Conservation (phyloP, 345 rosid species). For the Pugionium cornutum region DNA sequence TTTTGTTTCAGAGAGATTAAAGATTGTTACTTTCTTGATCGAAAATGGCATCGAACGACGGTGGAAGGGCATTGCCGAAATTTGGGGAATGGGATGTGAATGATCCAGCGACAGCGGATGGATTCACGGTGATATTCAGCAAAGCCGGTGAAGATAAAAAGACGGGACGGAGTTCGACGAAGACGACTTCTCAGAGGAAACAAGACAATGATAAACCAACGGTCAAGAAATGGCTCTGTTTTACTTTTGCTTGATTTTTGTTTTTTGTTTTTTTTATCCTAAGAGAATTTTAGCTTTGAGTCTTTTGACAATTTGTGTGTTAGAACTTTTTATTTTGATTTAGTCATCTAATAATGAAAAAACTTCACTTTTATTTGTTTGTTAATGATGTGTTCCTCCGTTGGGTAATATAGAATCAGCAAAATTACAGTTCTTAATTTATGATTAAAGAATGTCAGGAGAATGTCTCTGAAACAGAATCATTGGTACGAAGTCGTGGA, state of each 20-base stretch:
- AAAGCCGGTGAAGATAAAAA: slow-evolving; percentile 52
- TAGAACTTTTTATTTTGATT: background rate
- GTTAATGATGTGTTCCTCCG: background rate
- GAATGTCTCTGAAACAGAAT: background rate
- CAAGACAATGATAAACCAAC: slow-evolving; percentile 34
- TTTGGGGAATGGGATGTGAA: slow-evolving; percentile 57
- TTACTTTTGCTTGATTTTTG: slow-evolving; percentile 33
- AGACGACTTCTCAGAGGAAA: slow-evolving; percentile 39
- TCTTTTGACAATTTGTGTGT: slow-evolving; percentile 15
- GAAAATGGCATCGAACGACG: slow-evolving; percentile 37
- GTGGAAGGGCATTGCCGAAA: slow-evolving; percentile 43
- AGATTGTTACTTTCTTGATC: slow-evolving; percentile 28
- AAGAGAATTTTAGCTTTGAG: slow-evolving; percentile 19
- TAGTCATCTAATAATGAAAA: slow-evolving; percentile 1
- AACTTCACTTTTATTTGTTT: background rate
- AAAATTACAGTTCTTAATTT: background rate
- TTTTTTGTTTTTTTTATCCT: background rate
- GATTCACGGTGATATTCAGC: slow-evolving; percentile 47
- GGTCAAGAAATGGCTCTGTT: slow-evolving; percentile 48
- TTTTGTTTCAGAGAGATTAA: background rate
- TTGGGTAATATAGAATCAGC: background rate
- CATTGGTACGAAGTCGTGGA: background rate
- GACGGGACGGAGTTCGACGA: slow-evolving; percentile 34
- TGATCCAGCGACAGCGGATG: slow-evolving; percentile 51
- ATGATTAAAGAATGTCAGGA: background rate